Evolutionary conservation across 2,329 filamentous ascomycete species (phyloP), one percentile per base, ranked within the genome.

Genomic region (Paecilomyces sp.): DNA sequence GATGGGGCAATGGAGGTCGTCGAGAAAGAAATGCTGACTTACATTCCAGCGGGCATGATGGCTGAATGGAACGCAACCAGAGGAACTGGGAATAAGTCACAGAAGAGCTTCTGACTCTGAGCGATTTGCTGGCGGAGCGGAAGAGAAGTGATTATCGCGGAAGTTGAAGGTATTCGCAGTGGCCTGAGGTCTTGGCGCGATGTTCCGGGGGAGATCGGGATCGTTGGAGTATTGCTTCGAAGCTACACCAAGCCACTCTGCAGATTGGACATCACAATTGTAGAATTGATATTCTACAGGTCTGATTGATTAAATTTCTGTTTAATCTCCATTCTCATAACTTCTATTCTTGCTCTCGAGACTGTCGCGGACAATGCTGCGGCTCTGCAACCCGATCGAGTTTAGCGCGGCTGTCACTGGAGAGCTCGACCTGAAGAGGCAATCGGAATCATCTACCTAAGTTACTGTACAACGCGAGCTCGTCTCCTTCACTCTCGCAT

Each of bases 11-110:
- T 25, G 51, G 8, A 22, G 25, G 41, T 1, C 8, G 24, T 28
- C 13, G 33, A 30, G 24, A 34, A 41, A 18, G 13, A n/a, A 24
- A 28, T 15, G n/a, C 13, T 6, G 5, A 63, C 64, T 36, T 65
- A 67, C 65, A 66, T 61, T 67, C 65, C 65, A 18, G 64, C 58
- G 22, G 65, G 60, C 65, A 67, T 67, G 53, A 59, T 67, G 36
- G 25, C 18, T 59, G 55, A 53, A 56, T 13, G 34, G 53, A 51
- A 28, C 41, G 52, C 11, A 5, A 18, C 12, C 12, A 13, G 34
- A 28, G 57, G 31, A 34, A 52, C 54, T 55, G 34, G 56, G 57
- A 8, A 33, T 13, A 52, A 31, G 47, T 54, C 53, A 56, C 30
- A 62, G 55, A 56, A 34, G 30, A 13, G 50, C 8, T 8, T 13